These are phyloP conservation scores for Coemansia sp. DNA, from an alignment of 192 early-diverging fungal genomes.

Conservation along the genomic window DNA sequence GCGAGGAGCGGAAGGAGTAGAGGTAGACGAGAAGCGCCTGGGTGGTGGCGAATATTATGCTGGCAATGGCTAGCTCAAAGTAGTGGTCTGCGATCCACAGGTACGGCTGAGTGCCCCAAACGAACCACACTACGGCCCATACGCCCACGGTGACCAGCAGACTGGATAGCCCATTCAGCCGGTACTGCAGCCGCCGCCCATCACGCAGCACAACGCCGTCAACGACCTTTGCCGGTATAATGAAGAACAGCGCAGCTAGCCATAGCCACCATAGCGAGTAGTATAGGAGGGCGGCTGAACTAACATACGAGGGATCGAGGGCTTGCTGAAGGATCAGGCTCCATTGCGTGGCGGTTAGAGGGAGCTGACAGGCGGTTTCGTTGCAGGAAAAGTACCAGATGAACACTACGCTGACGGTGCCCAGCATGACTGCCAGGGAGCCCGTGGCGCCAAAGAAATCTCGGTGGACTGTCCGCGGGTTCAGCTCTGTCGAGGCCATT, in stretches of 20 bases:
- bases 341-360: conserved; percentile 21
- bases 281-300: conserved; percentile 23
- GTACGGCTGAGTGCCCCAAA: conserved; percentile 61
- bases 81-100: conserved; percentile 82
- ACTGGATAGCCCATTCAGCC: conserved; percentile 75
- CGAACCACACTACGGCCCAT: conserved; percentile 39
- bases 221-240: conserved; percentile 64
- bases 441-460: conserved; percentile 79
- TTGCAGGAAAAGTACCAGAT: conserved; percentile 54
- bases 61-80: conserved; percentile 68
- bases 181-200: conserved; percentile 74
- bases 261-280: conserved; percentile 70
- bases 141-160: conserved; percentile 55
- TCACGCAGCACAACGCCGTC: conserved; percentile 71
- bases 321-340: conserved; percentile 21
- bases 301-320: conserved; percentile 54
- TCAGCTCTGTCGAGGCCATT: conserved; percentile 32
- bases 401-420: conserved; percentile 42
- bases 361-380: conserved; percentile 55
- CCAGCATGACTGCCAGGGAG: conserved; percentile 56
- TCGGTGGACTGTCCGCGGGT: conserved; percentile 68
- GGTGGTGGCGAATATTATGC: conserved; percentile 62
- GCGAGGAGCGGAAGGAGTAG: conserved; percentile 62
- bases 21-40: conserved; percentile 73
- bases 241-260: conserved; percentile 63